These are phyloP conservation scores for Apiospora kogelbergensis DNA, from an alignment of 2,329 filamentous ascomycete species.

Conservation along the genomic window DNA sequence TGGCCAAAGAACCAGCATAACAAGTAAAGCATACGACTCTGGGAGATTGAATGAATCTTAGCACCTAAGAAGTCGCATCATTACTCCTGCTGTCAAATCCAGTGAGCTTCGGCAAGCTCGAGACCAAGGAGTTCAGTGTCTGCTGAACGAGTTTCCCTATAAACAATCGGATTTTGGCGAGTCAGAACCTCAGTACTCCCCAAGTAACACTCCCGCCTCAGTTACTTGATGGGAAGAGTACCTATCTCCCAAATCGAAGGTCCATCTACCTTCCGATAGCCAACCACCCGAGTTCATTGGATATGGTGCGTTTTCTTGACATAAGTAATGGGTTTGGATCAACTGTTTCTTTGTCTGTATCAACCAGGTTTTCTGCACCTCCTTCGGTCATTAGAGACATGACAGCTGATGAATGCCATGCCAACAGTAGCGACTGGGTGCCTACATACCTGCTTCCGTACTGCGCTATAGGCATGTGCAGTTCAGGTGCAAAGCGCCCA, in stretches of 20 bases:
- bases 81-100: not conserved
- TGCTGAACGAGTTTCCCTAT: not conserved
- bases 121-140: not conserved
- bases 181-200: not conserved
- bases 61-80: not conserved
- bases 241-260: not conserved
- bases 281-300: not conserved
- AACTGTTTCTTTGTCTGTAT: not conserved
- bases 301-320: not conserved
- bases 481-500: not conserved
- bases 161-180: not conserved
- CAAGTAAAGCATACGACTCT: not conserved
- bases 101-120: not conserved
- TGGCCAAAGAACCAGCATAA: not conserved
- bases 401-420: not conserved
- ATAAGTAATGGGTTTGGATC: not conserved
- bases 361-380: not conserved
- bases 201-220: not conserved
- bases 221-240: not conserved
- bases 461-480: not conserved
- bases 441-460: not conserved
- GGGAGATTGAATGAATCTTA: not conserved
- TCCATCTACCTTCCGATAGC: not conserved
- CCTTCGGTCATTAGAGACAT: not conserved
- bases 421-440: not conserved